A percentile compares a stretch with the other conserved stretches of the same genome.
These are phyloP conservation scores for Lojkania enalia DNA, from an alignment of 2,329 filamentous ascomycete genomes.

Conservation along the genomic window DNA sequence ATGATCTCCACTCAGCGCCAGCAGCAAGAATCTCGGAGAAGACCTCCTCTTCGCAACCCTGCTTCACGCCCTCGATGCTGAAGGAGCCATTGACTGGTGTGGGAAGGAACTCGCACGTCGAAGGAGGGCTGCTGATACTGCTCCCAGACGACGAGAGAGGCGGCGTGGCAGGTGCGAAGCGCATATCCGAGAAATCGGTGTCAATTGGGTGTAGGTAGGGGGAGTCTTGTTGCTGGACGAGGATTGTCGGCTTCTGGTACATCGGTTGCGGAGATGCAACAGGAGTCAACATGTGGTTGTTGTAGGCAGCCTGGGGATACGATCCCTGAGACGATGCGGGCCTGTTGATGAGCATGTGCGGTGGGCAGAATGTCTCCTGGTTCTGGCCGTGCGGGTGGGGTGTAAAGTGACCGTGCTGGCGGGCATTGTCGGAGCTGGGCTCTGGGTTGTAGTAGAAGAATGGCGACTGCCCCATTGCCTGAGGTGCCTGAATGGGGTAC, in stretches of 20 bases:
- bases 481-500: constrained; percentile 55
- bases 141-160: constrained; percentile 84
- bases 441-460: constrained; percentile 90
- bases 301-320: constrained; percentile 56
- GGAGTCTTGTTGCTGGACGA: constrained; percentile 62
- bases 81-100: constrained; percentile 86
- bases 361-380: constrained; percentile 48
- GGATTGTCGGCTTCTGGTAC: constrained; percentile 74
- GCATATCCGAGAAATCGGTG: constrained; percentile 68
- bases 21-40: constrained; percentile 72
- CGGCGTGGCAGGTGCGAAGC: constrained; percentile 82
- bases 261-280: constrained; percentile 74
- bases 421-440: constrained; percentile 64
- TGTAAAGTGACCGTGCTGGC: constrained; percentile 76
- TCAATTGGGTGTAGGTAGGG: constrained; percentile 66
- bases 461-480: constrained; percentile 69
- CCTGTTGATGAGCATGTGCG: constrained; percentile 53
- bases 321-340: constrained; percentile 64
- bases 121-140: constrained; percentile 80
- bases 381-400: constrained; percentile 54
- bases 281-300: constrained; percentile 70
- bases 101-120: constrained; percentile 72
- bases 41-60: constrained; percentile 70
- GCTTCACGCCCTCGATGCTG: constrained; percentile 46
- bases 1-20: constrained; percentile 75